phyloP scores from a whole-genome alignment of 805 yeast species.

The Myxozyma geophila region DNA sequence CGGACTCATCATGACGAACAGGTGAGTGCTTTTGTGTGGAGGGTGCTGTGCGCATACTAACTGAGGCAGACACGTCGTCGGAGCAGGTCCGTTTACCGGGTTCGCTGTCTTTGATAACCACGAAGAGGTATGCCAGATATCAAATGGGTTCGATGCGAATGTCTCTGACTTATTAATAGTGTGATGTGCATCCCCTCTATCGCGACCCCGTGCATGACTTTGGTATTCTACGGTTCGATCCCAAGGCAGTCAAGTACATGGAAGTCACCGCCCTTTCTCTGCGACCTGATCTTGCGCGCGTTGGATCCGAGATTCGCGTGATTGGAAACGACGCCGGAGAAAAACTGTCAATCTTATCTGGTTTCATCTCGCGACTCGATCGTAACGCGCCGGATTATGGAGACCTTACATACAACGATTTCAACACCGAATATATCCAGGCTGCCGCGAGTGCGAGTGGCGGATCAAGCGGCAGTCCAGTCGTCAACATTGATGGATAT shows the following conservation, averaged over 20 bases:
- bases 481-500: conserved; percentile 83
- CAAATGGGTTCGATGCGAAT: conserved; percentile 43
- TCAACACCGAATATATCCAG: conserved; percentile 36
- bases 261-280: conserved; percentile 65
- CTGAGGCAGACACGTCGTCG: conserved; percentile 77
- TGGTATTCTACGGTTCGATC: conserved; percentile 83
- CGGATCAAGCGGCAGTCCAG: conserved; percentile 95
- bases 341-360: conserved; percentile 83
- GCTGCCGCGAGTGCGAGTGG: conserved; percentile 91
- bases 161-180: conserved; percentile 11
- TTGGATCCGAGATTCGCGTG: conserved; percentile 92
- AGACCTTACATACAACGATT: conserved; percentile 79
- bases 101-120: conserved; percentile 92
- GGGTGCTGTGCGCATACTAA: background rate
- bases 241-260: conserved; percentile 73
- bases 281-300: conserved; percentile 67
- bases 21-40: conserved; percentile 2
- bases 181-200: conserved; percentile 43
- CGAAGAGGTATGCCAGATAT: conserved; percentile 81
- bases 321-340: conserved; percentile 98
- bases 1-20: conserved; percentile 84
- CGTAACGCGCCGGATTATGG: conserved; percentile 96
- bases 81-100: conserved; percentile 92
- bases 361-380: conserved; percentile 80
- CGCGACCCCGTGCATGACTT: conserved; percentile 96